Evolutionary conservation across 441 rosid genomes (phyloP).

Genomic region (Manihot esculenta): DNA sequence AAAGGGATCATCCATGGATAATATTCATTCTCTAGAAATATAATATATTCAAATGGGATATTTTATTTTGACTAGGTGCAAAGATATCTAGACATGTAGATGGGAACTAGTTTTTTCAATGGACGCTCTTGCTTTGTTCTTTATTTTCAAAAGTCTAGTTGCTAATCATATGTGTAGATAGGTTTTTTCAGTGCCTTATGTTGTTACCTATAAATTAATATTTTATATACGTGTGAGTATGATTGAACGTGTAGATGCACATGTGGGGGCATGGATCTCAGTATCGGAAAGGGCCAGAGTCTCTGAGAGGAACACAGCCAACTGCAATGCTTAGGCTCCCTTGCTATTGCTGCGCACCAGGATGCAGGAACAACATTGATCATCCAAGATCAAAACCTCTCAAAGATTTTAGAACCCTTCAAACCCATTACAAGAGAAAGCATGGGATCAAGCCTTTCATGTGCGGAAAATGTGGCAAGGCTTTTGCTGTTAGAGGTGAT

Average conservation of each 20-base stretch:
- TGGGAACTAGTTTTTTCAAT: neutral
- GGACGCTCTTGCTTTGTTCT: constrained; percentile 2
- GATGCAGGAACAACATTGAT: constrained; percentile 94
- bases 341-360: constrained; percentile 89
- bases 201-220: no score
- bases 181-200: no score
- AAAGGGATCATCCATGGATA: no score
- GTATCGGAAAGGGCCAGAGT: constrained; percentile 94
- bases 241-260: constrained; percentile 64
- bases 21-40: neutral
- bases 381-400: constrained; percentile 88
- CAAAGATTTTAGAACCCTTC: constrained; percentile 94
- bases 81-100: constrained; percentile 12
- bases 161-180: neutral
- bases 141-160: neutral
- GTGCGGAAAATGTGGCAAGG: constrained; percentile 90
- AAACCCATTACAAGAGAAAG: constrained; percentile 95
- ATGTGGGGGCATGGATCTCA: constrained; percentile 99
- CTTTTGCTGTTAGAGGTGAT: constrained; percentile 94
- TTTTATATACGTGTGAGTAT: neutral
- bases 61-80: constrained; percentile 10
- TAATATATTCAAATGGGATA: neutral
- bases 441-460: constrained; percentile 88
- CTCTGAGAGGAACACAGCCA: constrained; percentile 90
- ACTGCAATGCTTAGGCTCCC: constrained; percentile 94